These are phyloP conservation scores for Colletotrichum sp. DNA, from an alignment of 2,329 filamentous ascomycete genomes.

Conservation along the genomic window DNA sequence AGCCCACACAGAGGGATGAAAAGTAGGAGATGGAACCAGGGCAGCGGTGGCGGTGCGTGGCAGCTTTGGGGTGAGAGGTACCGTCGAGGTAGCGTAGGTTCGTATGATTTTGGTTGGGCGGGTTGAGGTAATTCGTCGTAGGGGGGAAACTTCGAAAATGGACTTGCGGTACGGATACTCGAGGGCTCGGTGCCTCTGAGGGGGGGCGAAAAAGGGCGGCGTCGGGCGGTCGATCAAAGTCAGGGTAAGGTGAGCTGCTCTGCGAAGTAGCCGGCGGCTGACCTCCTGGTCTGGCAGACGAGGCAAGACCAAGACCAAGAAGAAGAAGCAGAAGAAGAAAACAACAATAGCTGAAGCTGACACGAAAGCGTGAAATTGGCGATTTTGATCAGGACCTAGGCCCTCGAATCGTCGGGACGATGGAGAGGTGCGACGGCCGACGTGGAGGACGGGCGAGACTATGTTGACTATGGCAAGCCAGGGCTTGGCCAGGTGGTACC, in stretches of 20 bases:
- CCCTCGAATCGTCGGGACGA: slow-evolving; percentile 10
- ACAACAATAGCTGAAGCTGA: neutral
- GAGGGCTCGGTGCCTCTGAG: neutral
- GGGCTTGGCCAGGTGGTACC: slow-evolving; percentile 9
- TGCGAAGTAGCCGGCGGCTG: neutral
- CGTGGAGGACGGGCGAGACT: slow-evolving; percentile 16
- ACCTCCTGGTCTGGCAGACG: neutral
- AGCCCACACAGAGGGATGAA: neutral
- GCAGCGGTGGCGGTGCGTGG: neutral
- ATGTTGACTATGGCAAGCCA: slow-evolving; percentile 19
- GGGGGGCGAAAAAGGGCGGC: neutral
- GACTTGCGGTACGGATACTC: neutral
- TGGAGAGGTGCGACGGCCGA: slow-evolving; percentile 20
- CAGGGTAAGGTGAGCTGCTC: slow-evolving; percentile 1
- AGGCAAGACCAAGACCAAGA: slow-evolving; percentile 4
- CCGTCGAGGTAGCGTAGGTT: slow-evolving; percentile 10
- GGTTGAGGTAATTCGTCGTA: slow-evolving; percentile 4
- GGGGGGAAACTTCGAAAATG: neutral
- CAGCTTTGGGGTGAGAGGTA: neutral
- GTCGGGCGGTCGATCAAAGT: neutral
- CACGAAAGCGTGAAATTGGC: neutral
- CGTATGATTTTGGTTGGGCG: slow-evolving; percentile 4
- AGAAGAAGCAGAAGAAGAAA: neutral
- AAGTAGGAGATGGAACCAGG: neutral
- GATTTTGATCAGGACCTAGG: slow-evolving; percentile 10